Evolutionary conservation across 2,329 filamentous ascomycete genomes (phyloP), one percentile per base, ranked within the genome.

Genomic region (Cladophialophora yegresii): DNA sequence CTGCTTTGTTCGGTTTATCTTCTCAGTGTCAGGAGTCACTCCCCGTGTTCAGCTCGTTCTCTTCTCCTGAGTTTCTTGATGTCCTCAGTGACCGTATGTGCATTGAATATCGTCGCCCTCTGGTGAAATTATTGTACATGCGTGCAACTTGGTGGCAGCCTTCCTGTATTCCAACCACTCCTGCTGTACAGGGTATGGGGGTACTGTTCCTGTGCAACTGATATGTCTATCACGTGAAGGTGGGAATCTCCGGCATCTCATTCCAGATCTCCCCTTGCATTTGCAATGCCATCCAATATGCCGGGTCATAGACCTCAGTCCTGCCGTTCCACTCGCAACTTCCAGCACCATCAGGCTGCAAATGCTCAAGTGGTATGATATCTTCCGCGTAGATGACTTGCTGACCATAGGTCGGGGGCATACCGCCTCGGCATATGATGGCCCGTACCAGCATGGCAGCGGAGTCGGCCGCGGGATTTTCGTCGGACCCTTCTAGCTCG

Each of bases 331-430:
- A 33, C 22, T 28, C 23, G 20, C 47, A 50, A 1, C 47, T 22
- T 4, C 23, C 23, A 10, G 47, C 20, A 7, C 9, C 3, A 13
- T 16, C 36, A 13, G 16, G 5, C 2, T 28, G 36, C 12, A 49
- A 23, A 22, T 20, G 47, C 12, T 56, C 12, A 7, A 56, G 56
- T 26, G 65, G 63, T 4, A 63, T 28, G 16, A 67, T 65, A 13
- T 66, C 33, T 53, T 67, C 65, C 3, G 65, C 63, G 43, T 67
- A 67, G 26, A 61, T 55, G 23, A 67, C 63, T 28, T 54, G 23
- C 16, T 54, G 51, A n/a, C 26, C n/a, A 5, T 9, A 10, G 3
- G 3, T 54, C 4, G 51, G 51, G 7, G 28, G 23, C 8, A 30
- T 2, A 12, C 51, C 51, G 0, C 51, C 51, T 22, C 26, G 23